Evolutionary conservation across 2,329 filamentous ascomycete species (phyloP), one percentile per base, ranked within the genome.

Genomic region (Phoma sp.): DNA sequence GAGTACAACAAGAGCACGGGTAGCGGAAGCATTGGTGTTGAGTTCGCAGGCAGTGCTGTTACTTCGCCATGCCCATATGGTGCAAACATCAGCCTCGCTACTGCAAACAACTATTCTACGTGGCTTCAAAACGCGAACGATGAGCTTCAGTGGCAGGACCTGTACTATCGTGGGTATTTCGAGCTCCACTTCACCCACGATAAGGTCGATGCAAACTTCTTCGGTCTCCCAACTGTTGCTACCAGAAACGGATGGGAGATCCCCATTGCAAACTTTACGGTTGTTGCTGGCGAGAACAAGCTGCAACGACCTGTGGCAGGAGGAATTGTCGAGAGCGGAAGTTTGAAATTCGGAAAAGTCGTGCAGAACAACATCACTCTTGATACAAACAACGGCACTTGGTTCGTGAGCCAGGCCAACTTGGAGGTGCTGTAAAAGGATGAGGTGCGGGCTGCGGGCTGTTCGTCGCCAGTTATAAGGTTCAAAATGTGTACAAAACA

Each of bases 121-220:
- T 65, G 63, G 53, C 60, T 74, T 15, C 57, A 74, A 25, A 68
- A 68, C 38, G 74, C 79, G 21, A 91, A 90, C 71, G 75, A 78
- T 0, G 86, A 89, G 71, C 77, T 92, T 41, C 86, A 89, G 66
- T 92, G 88, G 89, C 85, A 88, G 63, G 88, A 91, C 53, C 72
- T 86, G 7, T 91, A 89, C 71, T 92, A 91, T 72, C 81, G 88
- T 17, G 89, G 89, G 1, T 92, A 92, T 75, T 91, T 86, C 62
- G 83, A 88, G 67, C 76, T 91, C 36, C 80, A 82, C 43, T 77
- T 90, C 50, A 64, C 61, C 6, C 61, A 61, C 21, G 78, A 87
- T 10, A 76, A 82, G 39, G 79, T 89, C 2, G 77, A 83, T n/a
- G 88, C 88, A 0, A 78, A 80, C 12, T 92, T 82, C 75, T 92